Percentiles rank a stretch among this genome's conserved stretches.
These are phyloP conservation scores for Avena sativa DNA, from an alignment of 176 grass and related monocot genomes.

Conservation along the genomic window DNA sequence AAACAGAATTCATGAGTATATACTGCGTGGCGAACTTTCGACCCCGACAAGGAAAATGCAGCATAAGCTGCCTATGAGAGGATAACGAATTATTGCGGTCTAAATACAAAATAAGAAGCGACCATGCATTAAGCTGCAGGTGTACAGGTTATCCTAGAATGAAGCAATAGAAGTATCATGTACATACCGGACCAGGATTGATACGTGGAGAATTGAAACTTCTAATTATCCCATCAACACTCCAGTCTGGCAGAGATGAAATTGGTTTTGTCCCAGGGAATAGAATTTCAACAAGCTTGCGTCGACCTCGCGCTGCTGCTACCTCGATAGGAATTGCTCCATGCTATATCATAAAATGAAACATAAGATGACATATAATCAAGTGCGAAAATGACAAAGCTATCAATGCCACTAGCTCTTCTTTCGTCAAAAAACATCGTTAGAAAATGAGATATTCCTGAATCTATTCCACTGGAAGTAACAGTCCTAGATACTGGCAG, in stretches of 20 bases:
- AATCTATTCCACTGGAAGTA: not conserved
- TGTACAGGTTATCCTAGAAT: not conserved
- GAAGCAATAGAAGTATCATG: not conserved
- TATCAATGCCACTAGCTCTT: not conserved
- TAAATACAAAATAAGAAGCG: not conserved
- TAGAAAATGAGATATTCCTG: not conserved
- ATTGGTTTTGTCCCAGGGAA: slow-evolving; percentile 39
- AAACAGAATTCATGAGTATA: not conserved
- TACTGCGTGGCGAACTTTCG: not conserved
- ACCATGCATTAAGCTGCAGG: not conserved
- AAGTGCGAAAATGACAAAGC: not conserved
- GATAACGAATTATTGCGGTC: not conserved
- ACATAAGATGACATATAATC: not conserved
- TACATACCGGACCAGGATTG: slow-evolving; percentile 14
- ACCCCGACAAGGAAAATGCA: not conserved
- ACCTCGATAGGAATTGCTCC: slow-evolving; percentile 37
- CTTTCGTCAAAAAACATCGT: not conserved
- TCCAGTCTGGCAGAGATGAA: slow-evolving; percentile 19
- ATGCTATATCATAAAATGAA: slow-evolving; percentile 16
- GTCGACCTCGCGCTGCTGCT: slow-evolving; percentile 33
- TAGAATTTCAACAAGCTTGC: slow-evolving; percentile 44
- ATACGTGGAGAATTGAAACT: not conserved
- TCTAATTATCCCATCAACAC: slow-evolving; percentile 37
- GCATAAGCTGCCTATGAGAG: not conserved
- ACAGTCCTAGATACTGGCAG: not conserved